These are phyloP conservation scores for Penicillium coffeae DNA, from an alignment of 495 filamentous ascomycete species.

Conservation along the genomic window DNA sequence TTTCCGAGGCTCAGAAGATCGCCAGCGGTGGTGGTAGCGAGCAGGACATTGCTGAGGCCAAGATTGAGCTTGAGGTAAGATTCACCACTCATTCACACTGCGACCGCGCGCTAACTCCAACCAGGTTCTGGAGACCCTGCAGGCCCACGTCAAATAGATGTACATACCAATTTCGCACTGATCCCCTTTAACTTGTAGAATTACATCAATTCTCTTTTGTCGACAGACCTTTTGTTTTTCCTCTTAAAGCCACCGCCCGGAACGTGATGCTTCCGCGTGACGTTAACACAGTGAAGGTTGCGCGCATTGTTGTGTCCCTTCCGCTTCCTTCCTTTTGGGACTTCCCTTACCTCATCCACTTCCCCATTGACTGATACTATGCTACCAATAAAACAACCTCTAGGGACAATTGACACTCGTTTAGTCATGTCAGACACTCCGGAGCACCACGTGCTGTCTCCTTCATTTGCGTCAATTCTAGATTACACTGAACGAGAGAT, in stretches of 20 bases:
- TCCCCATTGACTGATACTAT: slow-evolving; percentile 3
- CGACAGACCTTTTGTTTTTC: slow-evolving; percentile 6
- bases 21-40: slow-evolving; percentile 86
- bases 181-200: slow-evolving; percentile 40
- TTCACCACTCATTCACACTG: not conserved
- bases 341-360: not conserved
- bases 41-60: slow-evolving; percentile 96
- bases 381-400: slow-evolving; percentile 18
- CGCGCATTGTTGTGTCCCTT: not conserved
- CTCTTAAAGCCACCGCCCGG: not conserved
- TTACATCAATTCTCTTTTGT: slow-evolving; percentile 38
- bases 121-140: slow-evolving; percentile 70
- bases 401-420: slow-evolving; percentile 22
- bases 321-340: slow-evolving; percentile 3
- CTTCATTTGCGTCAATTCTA: slow-evolving; percentile 14
- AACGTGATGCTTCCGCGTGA: not conserved
- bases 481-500: slow-evolving; percentile 4
- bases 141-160: slow-evolving; percentile 70
- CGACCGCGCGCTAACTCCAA: not conserved
- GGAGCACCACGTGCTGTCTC: slow-evolving; percentile 2
- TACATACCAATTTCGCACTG: slow-evolving; percentile 41
- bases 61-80: slow-evolving; percentile 94
- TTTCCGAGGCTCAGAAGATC: slow-evolving; percentile 93
- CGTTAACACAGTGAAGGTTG: not conserved
- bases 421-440: slow-evolving; percentile 12